Evolutionary conservation across 2,329 filamentous ascomycete genomes (phyloP), one percentile per base, ranked within the genome.

Genomic region (Teratosphaeria pseudoeucalypti): DNA sequence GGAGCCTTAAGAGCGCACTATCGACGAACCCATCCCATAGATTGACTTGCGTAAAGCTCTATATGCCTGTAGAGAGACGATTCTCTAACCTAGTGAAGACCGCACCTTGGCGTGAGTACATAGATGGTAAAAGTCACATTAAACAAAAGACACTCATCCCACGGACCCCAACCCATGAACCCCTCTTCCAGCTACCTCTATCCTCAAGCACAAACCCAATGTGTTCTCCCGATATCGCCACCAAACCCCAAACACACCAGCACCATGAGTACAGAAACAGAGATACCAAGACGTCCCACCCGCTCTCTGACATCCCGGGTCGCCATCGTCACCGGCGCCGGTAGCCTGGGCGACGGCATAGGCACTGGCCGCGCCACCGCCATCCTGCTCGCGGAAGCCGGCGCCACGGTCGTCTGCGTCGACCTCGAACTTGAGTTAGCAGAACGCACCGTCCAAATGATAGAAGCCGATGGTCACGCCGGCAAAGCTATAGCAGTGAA

Each of bases 271-370:
- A 64, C 68, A 59, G 52, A 62, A 54, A 64, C 66, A 59, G 52
- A 62, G 49, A 64, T 66, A 55, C 53, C 62, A 10, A 64, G 6
- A 9, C 27, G 70, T 54, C 77, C 77, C 3, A 70, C 71, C 2
- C 72, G 76, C 9, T 77, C 74, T 10, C 70, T 79, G 0, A 64
- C 65, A 19, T 72, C 71, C 37, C 76, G 77, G 61, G 76, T 79
- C 16, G 79, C 81, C 53, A 82, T 85, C 57, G 78, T 85, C 32
- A 84, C 82, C 0, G 82, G 82, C n/a, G 82, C 83, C 14, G 82
- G 83, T 16, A 80, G 79, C 57, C 71, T 74, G 27, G 80, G 77
- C 34, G 78, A 82, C 49, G 83, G 82, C 0, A 82, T 86, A 53
- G 83, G 83, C 4, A 86, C 86, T 63, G 83, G 82, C 0, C 77